These are phyloP conservation scores for Ceratobasidium sp. DNA, from an alignment of 1,284 basidiomycete genomes.

Conservation along the genomic window DNA sequence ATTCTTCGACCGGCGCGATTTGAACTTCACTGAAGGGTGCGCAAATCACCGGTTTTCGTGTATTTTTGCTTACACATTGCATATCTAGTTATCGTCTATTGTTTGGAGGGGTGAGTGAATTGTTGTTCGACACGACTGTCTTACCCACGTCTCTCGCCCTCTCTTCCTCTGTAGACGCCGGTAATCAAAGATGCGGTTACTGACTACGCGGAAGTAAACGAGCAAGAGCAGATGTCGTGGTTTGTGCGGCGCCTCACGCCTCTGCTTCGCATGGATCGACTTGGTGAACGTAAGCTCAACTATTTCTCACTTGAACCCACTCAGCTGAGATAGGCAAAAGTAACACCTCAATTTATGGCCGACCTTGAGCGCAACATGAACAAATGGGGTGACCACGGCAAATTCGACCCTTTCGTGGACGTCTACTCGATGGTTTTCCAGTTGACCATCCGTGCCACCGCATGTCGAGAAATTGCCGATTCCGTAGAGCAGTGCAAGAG, in stretches of 20 bases:
- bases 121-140: too few relatives aligned
- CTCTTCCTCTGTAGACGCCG: background rate
- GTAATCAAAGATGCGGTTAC: background rate
- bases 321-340: background rate
- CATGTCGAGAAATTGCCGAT: conserved; percentile 24
- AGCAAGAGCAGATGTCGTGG: conserved; percentile 8
- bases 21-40: conserved; percentile 30
- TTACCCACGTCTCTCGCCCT: background rate
- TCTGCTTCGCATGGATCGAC: conserved; percentile 15
- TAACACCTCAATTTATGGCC: conserved; percentile 17
- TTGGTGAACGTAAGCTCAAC: conserved; percentile 4
- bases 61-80: background rate
- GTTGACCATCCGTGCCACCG: conserved; percentile 21
- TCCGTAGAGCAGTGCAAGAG: conserved; percentile 24
- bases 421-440: conserved; percentile 23
- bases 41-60: background rate
- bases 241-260: conserved; percentile 3
- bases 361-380: conserved; percentile 18
- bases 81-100: conserved; percentile 4
- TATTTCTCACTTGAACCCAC: background rate
- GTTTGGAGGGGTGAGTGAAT: conserved; percentile 24
- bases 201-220: background rate
- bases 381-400: conserved; percentile 24
- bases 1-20: conserved; percentile 6
- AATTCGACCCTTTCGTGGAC: conserved; percentile 21